Conservation (phyloP, 176 grass and related monocot genomes). For the Oryza punctata region DNA sequence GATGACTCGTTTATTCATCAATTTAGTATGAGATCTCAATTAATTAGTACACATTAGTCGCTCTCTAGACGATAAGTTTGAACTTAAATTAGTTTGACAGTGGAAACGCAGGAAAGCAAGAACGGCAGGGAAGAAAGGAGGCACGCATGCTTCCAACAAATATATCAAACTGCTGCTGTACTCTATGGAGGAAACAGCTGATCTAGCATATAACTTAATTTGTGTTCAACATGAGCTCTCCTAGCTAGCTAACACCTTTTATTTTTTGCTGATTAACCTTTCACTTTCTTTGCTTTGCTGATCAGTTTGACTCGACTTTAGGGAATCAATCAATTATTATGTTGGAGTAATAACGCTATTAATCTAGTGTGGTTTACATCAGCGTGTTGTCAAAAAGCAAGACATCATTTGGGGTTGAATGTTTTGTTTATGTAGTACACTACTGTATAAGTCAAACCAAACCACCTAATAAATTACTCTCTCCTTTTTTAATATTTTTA, state of each 20-base stretch:
- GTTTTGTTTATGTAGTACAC: too few relatives aligned
- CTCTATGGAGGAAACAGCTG: neutral
- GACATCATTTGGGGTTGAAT: too few relatives aligned
- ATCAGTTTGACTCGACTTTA: slow-evolving; percentile 6
- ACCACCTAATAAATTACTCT: too few relatives aligned
- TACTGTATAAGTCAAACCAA: too few relatives aligned
- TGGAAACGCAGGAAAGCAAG: slow-evolving; percentile 26
- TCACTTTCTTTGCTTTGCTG: neutral
- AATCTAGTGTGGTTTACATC: neutral
- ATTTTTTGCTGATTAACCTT: neutral
- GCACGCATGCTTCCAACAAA: neutral
- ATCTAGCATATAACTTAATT: neutral
- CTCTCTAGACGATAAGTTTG: neutral
- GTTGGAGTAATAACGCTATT: neutral
- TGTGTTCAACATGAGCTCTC: neutral
- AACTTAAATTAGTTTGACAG: neutral
- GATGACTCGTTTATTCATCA: neutral
- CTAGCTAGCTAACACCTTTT: neutral
- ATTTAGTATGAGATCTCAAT: neutral
- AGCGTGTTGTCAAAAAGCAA: too few relatives aligned
- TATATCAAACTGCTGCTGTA: neutral
- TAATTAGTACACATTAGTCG: neutral
- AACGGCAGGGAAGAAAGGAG: neutral
- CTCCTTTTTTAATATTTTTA: too few relatives aligned
- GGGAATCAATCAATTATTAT: neutral